Base-by-base conservation (phyloP, 176 grass and related monocot species). In the Tillandsia leiboldiana region DNA sequence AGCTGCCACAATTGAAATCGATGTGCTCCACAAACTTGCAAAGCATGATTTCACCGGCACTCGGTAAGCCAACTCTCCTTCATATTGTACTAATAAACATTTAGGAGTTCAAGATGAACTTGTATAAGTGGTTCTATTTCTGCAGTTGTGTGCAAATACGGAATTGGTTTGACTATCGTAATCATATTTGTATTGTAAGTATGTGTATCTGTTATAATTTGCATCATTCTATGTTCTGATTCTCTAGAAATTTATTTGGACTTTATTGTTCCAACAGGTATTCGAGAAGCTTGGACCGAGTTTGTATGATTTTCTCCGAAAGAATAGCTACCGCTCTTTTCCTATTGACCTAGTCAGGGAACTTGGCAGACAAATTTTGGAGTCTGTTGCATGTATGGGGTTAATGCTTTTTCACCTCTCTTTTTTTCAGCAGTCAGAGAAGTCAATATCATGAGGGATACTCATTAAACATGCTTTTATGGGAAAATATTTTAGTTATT, bases 181-280 rank as follows among this genome's bases (percentile, higher is more conserved):
- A 97, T 85, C 93, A 97, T 90, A 90, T 90, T 81, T 97, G 93
- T 90, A 97, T 97, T 81, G 93, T 97, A 91, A 97, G 89, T 97
- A 90, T 82, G 75, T 89, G 83, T 68, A 78, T 84, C 66, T 78
- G 80, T 70, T 78, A 76, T 72, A 28, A 75, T 75, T 51, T 73
- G 29, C 63, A 5, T 48, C 12, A 27, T 54, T 11, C 50, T 71
- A 50, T 71, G 51, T 26, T 78, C 26, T 61, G 9, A 13, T 26
- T 15, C 6, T 70, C 18, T 58, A 26, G 64, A 66, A 51, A n/a
- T 11, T 23, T 49, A 76, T 68, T 48, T 53, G 53, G 24, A 47
- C 65, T 80, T 70, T 51, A 77, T 87, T 42, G 49, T 71, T 50
- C 74, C 62, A 62, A 77, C 85, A 92, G 89, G 93, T 97, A 67